phyloP scores from a whole-genome alignment of 352 stramenopile species.

The Globisporangium nunn region DNA sequence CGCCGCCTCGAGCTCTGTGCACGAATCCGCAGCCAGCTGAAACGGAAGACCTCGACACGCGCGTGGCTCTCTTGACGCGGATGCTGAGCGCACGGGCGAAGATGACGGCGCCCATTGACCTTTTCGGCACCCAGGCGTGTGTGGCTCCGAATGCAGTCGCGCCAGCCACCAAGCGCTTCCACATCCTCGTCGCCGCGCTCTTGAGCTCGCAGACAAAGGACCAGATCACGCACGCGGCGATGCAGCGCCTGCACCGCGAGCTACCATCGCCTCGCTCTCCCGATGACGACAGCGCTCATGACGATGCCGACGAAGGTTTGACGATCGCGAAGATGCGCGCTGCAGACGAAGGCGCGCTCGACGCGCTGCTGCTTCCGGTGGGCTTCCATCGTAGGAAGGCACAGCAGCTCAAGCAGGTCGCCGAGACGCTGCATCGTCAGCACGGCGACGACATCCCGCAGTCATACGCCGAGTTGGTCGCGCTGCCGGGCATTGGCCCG shows the following conservation, averaged over 20 bases:
- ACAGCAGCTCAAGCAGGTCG: constrained; percentile 90
- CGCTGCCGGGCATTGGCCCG: constrained; percentile 90
- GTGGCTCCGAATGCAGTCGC: constrained; percentile 15
- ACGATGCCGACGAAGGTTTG: constrained; percentile 36
- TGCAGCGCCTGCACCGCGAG: constrained; percentile 65
- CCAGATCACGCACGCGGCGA: constrained; percentile 75
- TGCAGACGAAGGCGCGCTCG: constrained; percentile 79
- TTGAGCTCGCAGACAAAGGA: constrained; percentile 97
- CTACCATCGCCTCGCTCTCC: constrained; percentile 10
- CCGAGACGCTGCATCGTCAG: constrained; percentile 32
- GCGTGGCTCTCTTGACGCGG: constrained; percentile 28
- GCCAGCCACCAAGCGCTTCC: constrained; percentile 67
- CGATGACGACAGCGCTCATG: not conserved
- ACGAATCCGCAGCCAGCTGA: too few species aligned
- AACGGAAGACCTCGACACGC: not conserved
- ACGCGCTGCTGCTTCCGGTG: constrained; percentile 86
- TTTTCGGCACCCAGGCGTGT: constrained; percentile 62
- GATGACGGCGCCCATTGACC: constrained; percentile 50
- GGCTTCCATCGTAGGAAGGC: constrained; percentile 97
- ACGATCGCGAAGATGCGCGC: constrained; percentile 84
- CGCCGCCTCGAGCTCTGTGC: too few species aligned
- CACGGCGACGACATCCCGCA: constrained; percentile 79
- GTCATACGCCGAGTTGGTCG: constrained; percentile 86
- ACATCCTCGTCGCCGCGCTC: constrained; percentile 95
- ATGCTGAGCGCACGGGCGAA: constrained; percentile 26